A percentile compares a stretch with the other conserved stretches of the same genome.
These are phyloP conservation scores for Microbotryum silenes-acaulis DNA, from an alignment of 1,284 basidiomycete genomes.

Conservation along the genomic window DNA sequence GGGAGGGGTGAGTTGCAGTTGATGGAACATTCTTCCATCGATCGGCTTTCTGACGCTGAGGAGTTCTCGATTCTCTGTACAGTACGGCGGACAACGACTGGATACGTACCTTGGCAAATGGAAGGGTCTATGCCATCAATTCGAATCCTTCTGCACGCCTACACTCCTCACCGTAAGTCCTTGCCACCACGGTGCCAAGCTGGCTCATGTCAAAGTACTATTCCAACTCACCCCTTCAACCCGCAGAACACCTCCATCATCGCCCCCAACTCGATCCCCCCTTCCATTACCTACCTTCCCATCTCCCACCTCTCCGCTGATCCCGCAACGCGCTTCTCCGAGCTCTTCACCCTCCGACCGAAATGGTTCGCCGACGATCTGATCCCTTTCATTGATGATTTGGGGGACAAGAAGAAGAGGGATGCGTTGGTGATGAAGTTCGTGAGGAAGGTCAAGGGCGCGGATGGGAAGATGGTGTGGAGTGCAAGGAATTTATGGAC, in stretches of 20 bases:
- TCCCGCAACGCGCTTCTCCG: conserved; percentile 65
- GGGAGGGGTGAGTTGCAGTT: conserved; percentile 49
- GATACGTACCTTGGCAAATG: conserved; percentile 57
- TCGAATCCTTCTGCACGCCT: conserved; percentile 53
- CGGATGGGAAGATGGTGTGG: conserved; percentile 57
- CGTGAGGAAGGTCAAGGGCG: conserved; percentile 64
- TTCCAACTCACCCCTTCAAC: not conserved
- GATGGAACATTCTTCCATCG: not conserved
- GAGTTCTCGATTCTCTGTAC: not conserved
- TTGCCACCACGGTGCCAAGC: not conserved
- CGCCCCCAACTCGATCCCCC: conserved; percentile 21
- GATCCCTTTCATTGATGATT: conserved; percentile 65
- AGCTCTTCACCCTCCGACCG: conserved; percentile 68
- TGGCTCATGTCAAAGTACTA: no score
- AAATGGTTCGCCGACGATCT: conserved; percentile 75
- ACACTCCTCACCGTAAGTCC: conserved; percentile 56
- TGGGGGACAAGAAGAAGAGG: conserved; percentile 71
- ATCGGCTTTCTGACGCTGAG: not conserved
- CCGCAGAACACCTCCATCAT: conserved; percentile 14
- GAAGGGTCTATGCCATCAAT: conserved; percentile 67
- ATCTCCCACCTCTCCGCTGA: conserved; percentile 60
- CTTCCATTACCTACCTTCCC: conserved; percentile 60
- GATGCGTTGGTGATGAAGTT: conserved; percentile 80
- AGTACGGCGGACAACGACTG: conserved; percentile 54
- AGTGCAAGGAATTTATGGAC: conserved; percentile 48